Evolutionary conservation across 495 filamentous ascomycete species (phyloP).

Genomic region (Penicillium silybi): DNA sequence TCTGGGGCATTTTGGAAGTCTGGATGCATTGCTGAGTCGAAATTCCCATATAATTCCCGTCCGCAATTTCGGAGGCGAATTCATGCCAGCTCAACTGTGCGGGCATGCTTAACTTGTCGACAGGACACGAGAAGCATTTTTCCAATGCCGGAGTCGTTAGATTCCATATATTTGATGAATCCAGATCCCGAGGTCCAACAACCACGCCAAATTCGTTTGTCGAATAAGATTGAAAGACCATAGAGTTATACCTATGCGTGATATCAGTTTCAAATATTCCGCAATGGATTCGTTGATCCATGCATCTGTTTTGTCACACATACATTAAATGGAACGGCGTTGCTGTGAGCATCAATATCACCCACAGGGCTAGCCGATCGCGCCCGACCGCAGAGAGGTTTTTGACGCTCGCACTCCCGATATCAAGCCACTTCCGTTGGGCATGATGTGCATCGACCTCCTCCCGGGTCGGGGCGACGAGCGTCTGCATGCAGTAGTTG

Average conservation of each 20-base stretch:
- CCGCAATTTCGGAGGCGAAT: neutral
- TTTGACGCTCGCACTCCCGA: slow-evolving; percentile 14
- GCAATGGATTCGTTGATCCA: too few species aligned
- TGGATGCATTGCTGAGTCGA: too few species aligned
- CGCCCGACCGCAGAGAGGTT: slow-evolving; percentile 11
- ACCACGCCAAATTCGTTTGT: neutral
- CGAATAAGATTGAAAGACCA: slow-evolving; percentile 8
- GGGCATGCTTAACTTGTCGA: neutral
- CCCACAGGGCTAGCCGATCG: slow-evolving; percentile 8
- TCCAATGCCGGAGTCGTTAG: slow-evolving; percentile 5
- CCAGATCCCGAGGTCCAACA: slow-evolving; percentile 6
- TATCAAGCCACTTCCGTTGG: slow-evolving; percentile 18
- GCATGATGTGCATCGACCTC: slow-evolving; percentile 21
- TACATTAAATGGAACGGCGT: slow-evolving; percentile 28
- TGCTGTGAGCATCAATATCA: slow-evolving; percentile 11
- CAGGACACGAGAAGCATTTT: neutral
- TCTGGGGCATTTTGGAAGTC: too few species aligned
- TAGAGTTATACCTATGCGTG: slow-evolving; percentile 9
- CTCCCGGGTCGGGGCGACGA: slow-evolving; percentile 25
- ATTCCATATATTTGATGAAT: neutral
- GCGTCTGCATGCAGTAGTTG: slow-evolving; percentile 39
- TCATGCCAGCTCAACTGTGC: neutral
- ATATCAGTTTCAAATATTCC: neutral
- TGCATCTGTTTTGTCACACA: too few species aligned
- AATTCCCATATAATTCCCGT: neutral